A percentile compares a stretch with the other conserved stretches of the same genome.
Conservation (phyloP, 2,329 filamentous ascomycete species). For the Juglanconis juglandina region DNA sequence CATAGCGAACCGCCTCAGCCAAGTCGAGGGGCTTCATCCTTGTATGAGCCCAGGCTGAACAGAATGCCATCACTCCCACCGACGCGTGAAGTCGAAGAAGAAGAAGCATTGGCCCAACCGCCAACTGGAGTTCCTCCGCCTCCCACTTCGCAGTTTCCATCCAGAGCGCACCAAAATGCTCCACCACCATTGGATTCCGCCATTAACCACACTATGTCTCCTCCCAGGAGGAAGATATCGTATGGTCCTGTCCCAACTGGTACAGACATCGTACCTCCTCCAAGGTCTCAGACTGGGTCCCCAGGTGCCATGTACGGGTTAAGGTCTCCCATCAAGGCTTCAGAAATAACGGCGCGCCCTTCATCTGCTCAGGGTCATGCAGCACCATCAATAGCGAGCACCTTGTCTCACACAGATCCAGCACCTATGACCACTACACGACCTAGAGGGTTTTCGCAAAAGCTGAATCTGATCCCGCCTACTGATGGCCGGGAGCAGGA, state of each 20-base stretch:
- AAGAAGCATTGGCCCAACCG: conserved; percentile 35
- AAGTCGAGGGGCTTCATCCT: conserved; percentile 48
- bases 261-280: conserved; percentile 45
- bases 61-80: conserved; percentile 57
- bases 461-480: conserved; percentile 57
- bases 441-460: conserved; percentile 51
- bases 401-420: conserved; percentile 35
- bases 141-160: conserved; percentile 20
- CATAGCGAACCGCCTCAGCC: conserved; percentile 42
- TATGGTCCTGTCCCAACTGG: conserved; percentile 41
- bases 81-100: conserved; percentile 61
- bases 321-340: conserved; percentile 28
- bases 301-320: conserved; percentile 47
- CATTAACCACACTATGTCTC: conserved; percentile 46
- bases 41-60: conserved; percentile 52
- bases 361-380: conserved; percentile 48
- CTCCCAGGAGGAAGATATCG: conserved; percentile 53
- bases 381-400: conserved; percentile 7
- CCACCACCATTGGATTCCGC: conserved; percentile 38
- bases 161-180: conserved; percentile 43
- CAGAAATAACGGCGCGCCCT: conserved; percentile 50
- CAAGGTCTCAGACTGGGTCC: conserved; percentile 61
- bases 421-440: conserved; percentile 29
- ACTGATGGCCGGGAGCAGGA: conserved; percentile 69
- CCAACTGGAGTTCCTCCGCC: conserved; percentile 22